These are phyloP conservation scores for Dissophora ornata DNA, from an alignment of 192 early-diverging fungal genomes.

Conservation along the genomic window DNA sequence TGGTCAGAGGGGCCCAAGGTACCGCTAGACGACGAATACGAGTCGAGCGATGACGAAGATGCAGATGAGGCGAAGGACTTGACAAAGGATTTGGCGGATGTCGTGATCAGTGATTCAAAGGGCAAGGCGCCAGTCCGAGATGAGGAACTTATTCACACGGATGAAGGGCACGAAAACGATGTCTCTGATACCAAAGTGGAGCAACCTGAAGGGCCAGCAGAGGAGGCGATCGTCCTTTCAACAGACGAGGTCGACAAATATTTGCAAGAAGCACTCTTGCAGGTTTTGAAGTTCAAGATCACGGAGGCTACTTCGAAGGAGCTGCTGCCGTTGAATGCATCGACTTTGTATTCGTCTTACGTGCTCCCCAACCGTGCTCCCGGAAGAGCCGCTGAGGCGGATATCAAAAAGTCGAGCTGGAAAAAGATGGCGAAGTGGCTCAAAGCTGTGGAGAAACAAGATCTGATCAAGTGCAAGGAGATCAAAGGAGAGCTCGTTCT, in stretches of 20 bases:
- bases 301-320: slow-evolving; percentile 60
- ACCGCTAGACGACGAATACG: slow-evolving; percentile 22
- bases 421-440: slow-evolving; percentile 93
- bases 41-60: slow-evolving; percentile 33
- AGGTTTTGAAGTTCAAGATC: slow-evolving; percentile 76
- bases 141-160: neutral
- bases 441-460: slow-evolving; percentile 89
- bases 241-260: slow-evolving; percentile 80
- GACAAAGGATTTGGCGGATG: neutral
- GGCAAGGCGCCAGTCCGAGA: slow-evolving; percentile 10
- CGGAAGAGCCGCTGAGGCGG: slow-evolving; percentile 66
- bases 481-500: slow-evolving; percentile 72
- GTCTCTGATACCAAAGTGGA: slow-evolving; percentile 1
- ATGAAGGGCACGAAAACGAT: neutral
- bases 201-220: slow-evolving; percentile 1
- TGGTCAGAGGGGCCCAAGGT: slow-evolving; percentile 13
- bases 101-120: slow-evolving; percentile 1
- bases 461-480: slow-evolving; percentile 86
- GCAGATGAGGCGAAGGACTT: neutral
- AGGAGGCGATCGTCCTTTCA: slow-evolving; percentile 9
- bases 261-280: slow-evolving; percentile 75
- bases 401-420: slow-evolving; percentile 86
- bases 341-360: slow-evolving; percentile 80
- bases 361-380: slow-evolving; percentile 75
- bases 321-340: slow-evolving; percentile 79